phyloP scores from a whole-genome alignment of 495 filamentous ascomycete species.

The Aspergillus campestris region DNA sequence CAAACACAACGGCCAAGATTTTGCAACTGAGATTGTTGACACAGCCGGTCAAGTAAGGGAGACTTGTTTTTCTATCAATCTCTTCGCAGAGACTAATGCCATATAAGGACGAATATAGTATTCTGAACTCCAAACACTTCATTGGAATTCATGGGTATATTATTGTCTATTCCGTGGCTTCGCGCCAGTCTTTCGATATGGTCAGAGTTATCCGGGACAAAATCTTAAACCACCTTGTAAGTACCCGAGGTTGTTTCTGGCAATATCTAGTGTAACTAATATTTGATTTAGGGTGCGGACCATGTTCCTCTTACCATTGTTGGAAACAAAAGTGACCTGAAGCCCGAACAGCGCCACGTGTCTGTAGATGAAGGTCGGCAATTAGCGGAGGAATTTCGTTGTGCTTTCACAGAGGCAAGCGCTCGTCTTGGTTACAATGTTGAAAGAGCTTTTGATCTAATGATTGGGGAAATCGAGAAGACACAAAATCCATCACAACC shows the following conservation, averaged over 20 bases:
- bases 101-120: conserved; percentile 89
- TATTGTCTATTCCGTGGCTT: conserved; percentile 92
- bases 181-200: conserved; percentile 94
- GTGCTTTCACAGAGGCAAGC: conserved; percentile 90
- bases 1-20: conserved; percentile 84
- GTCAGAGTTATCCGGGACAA: conserved; percentile 90
- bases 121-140: conserved; percentile 96
- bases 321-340: conserved; percentile 93
- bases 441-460: conserved; percentile 80
- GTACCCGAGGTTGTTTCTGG: conserved; percentile 17
- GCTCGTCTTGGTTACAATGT: conserved; percentile 94
- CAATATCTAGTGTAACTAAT: background rate
- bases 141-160: conserved; percentile 99
- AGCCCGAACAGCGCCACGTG: conserved; percentile 88
- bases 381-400: conserved; percentile 76
- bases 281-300: conserved; percentile 64
- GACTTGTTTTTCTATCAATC: conserved; percentile 3
- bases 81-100: conserved; percentile 6
- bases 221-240: conserved; percentile 90
- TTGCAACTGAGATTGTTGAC: conserved; percentile 94
- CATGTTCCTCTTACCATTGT: conserved; percentile 90
- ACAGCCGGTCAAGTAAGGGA: conserved; percentile 84
- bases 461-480: conserved; percentile 94
- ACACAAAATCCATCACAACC: conserved; percentile 83
- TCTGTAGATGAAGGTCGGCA: conserved; percentile 71